Evolutionary conservation across 129 eudicot genomes (phyloP).

Genomic region (Erigeron canadensis): DNA sequence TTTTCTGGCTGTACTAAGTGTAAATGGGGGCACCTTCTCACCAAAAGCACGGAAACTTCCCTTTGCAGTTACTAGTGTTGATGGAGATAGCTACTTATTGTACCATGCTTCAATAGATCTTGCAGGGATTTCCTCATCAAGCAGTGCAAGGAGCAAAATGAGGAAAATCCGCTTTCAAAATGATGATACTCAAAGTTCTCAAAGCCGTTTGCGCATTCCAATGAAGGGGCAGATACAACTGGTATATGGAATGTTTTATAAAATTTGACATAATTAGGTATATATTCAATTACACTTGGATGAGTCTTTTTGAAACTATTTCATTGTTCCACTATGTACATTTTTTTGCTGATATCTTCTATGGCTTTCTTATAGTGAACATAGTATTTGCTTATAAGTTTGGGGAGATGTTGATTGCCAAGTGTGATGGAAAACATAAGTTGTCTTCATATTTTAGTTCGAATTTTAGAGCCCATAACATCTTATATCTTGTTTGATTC

Average conservation of each 20-base stretch:
- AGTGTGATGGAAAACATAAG: no score
- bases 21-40: slow-evolving; percentile 72
- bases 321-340: neutral
- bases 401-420: no score
- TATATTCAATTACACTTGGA: neutral
- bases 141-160: slow-evolving; percentile 27
- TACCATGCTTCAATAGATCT: slow-evolving; percentile 80
- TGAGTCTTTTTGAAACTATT: neutral
- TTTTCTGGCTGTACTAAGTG: slow-evolving; percentile 72
- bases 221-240: slow-evolving; percentile 86
- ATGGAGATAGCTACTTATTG: slow-evolving; percentile 76
- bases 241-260: slow-evolving; percentile 40
- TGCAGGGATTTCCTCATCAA: slow-evolving; percentile 40
- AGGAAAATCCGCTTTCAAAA: slow-evolving; percentile 21
- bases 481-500: slow-evolving; percentile 22
- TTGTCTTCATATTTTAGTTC: neutral
- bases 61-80: slow-evolving; percentile 76
- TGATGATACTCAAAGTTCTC: slow-evolving; percentile 38
- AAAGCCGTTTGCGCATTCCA: slow-evolving; percentile 74
- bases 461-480: neutral
- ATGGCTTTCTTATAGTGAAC: neutral
- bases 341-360: slow-evolving; percentile 5
- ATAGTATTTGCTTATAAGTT: no score
- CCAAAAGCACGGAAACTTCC: slow-evolving; percentile 90
- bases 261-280: neutral